Evolutionary conservation across 2,329 filamentous ascomycete genomes (phyloP), one percentile per base, ranked within the genome.

Genomic region (Trichoderma koningiopsis): DNA sequence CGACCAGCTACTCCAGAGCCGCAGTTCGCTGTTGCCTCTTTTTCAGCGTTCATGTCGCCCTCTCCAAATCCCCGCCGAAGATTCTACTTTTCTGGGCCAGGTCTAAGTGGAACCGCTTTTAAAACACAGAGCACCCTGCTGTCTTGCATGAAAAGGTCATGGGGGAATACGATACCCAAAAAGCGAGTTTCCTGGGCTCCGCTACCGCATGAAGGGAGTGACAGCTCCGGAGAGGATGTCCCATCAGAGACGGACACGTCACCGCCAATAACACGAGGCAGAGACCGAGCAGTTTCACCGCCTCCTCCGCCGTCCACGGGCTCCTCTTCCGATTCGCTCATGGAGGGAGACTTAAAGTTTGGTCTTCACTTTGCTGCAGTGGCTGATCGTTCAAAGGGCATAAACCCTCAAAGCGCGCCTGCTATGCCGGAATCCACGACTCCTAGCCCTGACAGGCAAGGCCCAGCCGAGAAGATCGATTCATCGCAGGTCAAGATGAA

Each of bases 21-120:
- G 16, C 81, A 81, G 5, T 79, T 86, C 35, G 83, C 82, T 0
- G 79, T 86, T 72, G 86, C 84, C 71, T 81, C 85, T 0, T 87
- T 88, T 73, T 81, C 83, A 1, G 81, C 82, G 1, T 87, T 87
- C 73, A 82, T 85, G 73, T 83, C 83, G 0, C 82, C 84, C 0
- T 85, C 85, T 0, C 83, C 85, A 0, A 78, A 81, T 52, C 78
- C 73, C 33, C 72, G 70, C 31, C 56, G 69, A 70, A 66, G 49
- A 7, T 72, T 66, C 35, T 37, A 27, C 33, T 56, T 33, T 4
- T 29, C 57, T 16, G 10, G 16, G 19, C 62, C 47, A 52, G 65
- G 56, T n/a, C 73, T 72, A 16, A 27, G 37, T 14, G 31, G 27
- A 11, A 13, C 10, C 27, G 74, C 77, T 5, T 75, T 78, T 1